Evolutionary conservation across 805 yeast genomes (phyloP).

Genomic region (Yarrowia hollandica): DNA sequence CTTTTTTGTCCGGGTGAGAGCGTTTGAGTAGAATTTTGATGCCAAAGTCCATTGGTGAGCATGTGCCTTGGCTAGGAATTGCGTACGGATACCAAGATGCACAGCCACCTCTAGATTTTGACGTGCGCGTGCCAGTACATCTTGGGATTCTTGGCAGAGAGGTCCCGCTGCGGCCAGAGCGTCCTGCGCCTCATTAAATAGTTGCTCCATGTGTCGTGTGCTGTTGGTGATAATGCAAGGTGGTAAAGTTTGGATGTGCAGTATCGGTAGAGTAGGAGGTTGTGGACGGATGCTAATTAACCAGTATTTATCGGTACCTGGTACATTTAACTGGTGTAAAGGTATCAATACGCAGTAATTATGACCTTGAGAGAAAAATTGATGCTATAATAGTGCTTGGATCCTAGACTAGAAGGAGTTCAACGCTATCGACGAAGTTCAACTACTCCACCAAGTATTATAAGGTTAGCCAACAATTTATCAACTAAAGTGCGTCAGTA

Average conservation of each 20-base stretch:
- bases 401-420: no score
- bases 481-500: no score
- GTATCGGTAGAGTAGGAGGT: no score
- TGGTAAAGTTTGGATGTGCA: conserved; percentile 1
- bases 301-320: no score
- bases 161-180: conserved; percentile 25
- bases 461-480: no score
- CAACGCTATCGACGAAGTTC: no score
- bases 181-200: conserved; percentile 16
- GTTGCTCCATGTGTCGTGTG: neutral
- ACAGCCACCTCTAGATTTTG: conserved; percentile 11
- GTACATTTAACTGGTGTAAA: no score
- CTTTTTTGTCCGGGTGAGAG: conserved; percentile 9
- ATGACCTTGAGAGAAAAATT: no score
- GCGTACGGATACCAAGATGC: conserved; percentile 7
- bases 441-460: no score
- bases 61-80: conserved; percentile 17
- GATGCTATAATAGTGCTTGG: no score
- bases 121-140: conserved; percentile 10
- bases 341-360: no score
- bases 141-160: conserved; percentile 19
- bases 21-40: conserved; percentile 8
- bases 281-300: no score
- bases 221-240: conserved; percentile 21
- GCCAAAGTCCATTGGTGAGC: conserved; percentile 17